These are phyloP conservation scores for Plasmodium gaboni DNA, from an alignment of 169 alveolate genomes.

Conservation along the genomic window DNA sequence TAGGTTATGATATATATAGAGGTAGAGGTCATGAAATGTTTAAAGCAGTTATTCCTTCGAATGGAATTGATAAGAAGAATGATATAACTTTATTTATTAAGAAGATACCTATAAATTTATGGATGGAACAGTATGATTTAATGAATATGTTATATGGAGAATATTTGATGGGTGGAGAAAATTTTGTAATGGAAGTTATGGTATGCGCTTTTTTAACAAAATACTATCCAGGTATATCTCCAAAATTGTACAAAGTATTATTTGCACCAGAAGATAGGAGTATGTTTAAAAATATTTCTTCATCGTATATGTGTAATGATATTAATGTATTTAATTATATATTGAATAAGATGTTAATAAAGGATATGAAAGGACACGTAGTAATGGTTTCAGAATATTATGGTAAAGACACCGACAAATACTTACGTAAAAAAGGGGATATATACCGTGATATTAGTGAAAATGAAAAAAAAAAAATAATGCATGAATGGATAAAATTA, in stretches of 20 bases:
- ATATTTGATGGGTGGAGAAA: conserved; percentile 87
- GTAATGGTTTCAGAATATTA: conserved; percentile 79
- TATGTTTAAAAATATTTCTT: not conserved
- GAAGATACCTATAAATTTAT: conserved; percentile 81
- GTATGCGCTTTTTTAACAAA: conserved; percentile 80
- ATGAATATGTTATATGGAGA: conserved; percentile 83
- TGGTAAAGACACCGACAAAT: conserved; percentile 78
- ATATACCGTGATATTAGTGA: not conserved
- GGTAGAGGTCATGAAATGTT: conserved; percentile 80
- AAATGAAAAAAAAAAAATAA: not conserved
- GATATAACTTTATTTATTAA: conserved; percentile 78
- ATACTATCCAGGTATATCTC: conserved; percentile 77
- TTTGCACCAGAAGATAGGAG: conserved; percentile 67
- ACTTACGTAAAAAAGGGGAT: conserved; percentile 73
- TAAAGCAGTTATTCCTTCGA: conserved; percentile 49
- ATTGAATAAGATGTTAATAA: conserved; percentile 14
- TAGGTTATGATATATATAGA: conserved; percentile 77
- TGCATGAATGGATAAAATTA: conserved; percentile 76
- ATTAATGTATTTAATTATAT: conserved; percentile 51
- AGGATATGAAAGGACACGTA: conserved; percentile 78
- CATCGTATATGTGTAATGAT: conserved; percentile 14
- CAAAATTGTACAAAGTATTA: conserved; percentile 80
- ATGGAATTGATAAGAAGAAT: conserved; percentile 15
- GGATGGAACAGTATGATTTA: conserved; percentile 83
- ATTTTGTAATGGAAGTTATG: conserved; percentile 88